phyloP scores from a whole-genome alignment of 495 filamentous ascomycete genomes.

The Hypoxylon intermedium region DNA sequence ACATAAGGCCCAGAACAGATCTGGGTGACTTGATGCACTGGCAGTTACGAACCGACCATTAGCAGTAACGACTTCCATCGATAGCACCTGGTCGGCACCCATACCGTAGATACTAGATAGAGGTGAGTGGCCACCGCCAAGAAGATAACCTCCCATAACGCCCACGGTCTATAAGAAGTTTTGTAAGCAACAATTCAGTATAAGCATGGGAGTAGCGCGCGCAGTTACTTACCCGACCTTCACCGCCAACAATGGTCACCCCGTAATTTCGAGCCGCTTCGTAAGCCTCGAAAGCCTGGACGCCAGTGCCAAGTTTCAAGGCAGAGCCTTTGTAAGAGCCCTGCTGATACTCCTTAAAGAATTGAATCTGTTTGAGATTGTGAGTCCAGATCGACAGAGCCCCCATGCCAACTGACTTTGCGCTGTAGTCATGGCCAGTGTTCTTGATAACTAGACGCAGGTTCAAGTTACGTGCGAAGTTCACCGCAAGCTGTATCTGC shows the following conservation, averaged over 20 bases:
- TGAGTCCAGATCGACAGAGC: slow-evolving; percentile 60
- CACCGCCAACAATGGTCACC: slow-evolving; percentile 57
- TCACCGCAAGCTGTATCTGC: slow-evolving; percentile 67
- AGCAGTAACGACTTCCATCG: slow-evolving; percentile 63
- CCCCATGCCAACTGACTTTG: slow-evolving; percentile 57
- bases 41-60: slow-evolving; percentile 64
- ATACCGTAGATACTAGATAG: slow-evolving; percentile 55
- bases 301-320: slow-evolving; percentile 56
- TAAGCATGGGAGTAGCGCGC: neutral
- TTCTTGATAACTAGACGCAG: slow-evolving; percentile 69
- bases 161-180: slow-evolving; percentile 54
- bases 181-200: slow-evolving; percentile 3
- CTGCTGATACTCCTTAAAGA: slow-evolving; percentile 49
- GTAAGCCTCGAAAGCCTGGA: slow-evolving; percentile 56
- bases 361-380: slow-evolving; percentile 52
- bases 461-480: slow-evolving; percentile 66
- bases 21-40: slow-evolving; percentile 53
- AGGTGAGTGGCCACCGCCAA: slow-evolving; percentile 61
- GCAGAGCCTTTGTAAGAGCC: slow-evolving; percentile 52
- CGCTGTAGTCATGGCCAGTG: slow-evolving; percentile 61
- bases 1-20: slow-evolving; percentile 72
- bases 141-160: slow-evolving; percentile 59
- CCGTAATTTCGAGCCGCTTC: slow-evolving; percentile 47
- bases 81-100: slow-evolving; percentile 61
- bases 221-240: slow-evolving; percentile 48